A percentile compares a stretch with the other conserved stretches of the same genome.
These are phyloP conservation scores for Prunus fruticosa DNA, from an alignment of 306 rosid genomes.

Conservation along the genomic window DNA sequence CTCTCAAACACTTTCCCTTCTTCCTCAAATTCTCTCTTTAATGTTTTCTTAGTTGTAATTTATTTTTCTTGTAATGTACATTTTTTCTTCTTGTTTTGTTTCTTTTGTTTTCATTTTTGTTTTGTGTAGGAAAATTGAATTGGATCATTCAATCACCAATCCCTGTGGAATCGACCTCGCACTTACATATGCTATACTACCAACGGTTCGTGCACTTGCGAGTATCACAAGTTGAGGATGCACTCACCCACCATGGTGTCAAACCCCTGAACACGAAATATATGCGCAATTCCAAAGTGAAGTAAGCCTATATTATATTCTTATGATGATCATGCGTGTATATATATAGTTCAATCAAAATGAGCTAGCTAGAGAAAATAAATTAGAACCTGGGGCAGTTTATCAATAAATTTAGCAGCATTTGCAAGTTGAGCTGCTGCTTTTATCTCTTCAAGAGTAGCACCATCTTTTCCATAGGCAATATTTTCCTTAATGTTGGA, in stretches of 20 bases:
- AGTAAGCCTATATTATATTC: background rate
- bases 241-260: constrained; percentile 87
- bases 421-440: constrained; percentile 78
- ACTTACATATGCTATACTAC: no score
- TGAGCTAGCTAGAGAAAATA: constrained; percentile 1
- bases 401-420: constrained; percentile 85
- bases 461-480: constrained; percentile 85
- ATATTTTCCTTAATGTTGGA: constrained; percentile 84
- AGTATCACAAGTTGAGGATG: no score
- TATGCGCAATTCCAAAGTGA: background rate
- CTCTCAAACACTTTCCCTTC: no score
- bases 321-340: background rate
- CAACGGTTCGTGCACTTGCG: no score
- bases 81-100: no score
- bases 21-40: no score
- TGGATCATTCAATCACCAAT: no score
- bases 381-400: constrained; percentile 65
- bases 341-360: background rate
- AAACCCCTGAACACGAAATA: constrained; percentile 51
- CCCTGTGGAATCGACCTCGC: no score
- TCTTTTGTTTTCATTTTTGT: no score
- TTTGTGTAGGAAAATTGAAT: no score
- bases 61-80: no score
- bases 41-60: no score
- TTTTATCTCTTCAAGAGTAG: constrained; percentile 71